These are phyloP conservation scores for Aristolochia fimbriata DNA, from an alignment of 164 flowering plant genomes.

Conservation along the genomic window DNA sequence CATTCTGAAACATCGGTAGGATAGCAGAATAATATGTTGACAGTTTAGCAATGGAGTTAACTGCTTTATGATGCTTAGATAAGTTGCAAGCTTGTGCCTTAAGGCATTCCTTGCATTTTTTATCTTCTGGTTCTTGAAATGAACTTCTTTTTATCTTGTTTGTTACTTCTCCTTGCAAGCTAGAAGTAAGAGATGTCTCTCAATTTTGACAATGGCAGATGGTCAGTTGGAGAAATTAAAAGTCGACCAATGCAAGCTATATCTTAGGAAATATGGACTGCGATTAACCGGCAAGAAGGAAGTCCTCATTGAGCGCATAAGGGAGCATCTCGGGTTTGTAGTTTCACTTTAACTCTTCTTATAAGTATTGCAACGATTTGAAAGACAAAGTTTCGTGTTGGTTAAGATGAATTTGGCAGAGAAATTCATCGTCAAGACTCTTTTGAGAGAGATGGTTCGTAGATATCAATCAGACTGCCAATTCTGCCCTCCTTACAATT, in stretches of 20 bases:
- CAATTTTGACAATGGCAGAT: slow-evolving; percentile 22
- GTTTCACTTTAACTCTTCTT: neutral
- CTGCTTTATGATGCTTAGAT: neutral
- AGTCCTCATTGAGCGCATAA: slow-evolving; percentile 52
- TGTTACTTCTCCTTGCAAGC: too few relatives aligned
- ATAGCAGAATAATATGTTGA: neutral
- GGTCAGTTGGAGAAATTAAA: slow-evolving; percentile 61
- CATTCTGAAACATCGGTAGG: neutral
- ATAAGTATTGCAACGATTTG: too few relatives aligned
- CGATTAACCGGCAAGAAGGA: slow-evolving; percentile 67
- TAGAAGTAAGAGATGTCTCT: neutral
- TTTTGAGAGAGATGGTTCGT: neutral
- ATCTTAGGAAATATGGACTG: slow-evolving; percentile 63
- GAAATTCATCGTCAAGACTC: too few relatives aligned
- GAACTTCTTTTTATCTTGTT: neutral
- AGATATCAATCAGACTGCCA: too few relatives aligned
- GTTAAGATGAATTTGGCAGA: too few relatives aligned
- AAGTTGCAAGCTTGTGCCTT: neutral
- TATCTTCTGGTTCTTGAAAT: neutral
- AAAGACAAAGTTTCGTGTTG: neutral
- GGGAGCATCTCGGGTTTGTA: slow-evolving; percentile 54
- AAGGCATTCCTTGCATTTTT: too few relatives aligned
- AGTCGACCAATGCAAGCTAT: slow-evolving; percentile 72
- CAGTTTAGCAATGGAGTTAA: neutral
- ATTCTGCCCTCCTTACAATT: neutral